Percentiles rank a stretch among this genome's conserved stretches.
Conservation (phyloP, 2,329 filamentous ascomycete species). For the Cercospora sojina region DNA sequence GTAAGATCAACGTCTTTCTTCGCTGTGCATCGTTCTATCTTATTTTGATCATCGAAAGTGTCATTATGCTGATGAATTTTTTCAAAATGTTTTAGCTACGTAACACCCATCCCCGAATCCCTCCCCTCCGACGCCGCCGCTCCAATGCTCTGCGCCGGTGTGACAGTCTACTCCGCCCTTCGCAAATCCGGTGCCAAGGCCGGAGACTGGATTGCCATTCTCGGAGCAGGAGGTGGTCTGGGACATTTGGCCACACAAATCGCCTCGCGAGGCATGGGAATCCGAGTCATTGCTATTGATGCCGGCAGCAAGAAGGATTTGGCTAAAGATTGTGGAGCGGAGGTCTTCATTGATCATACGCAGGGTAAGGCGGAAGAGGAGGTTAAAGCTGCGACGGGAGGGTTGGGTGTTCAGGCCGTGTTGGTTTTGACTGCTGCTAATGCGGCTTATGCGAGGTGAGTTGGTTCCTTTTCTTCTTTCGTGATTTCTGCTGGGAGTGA, state of each 20-base stretch:
- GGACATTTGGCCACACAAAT: constrained; percentile 65
- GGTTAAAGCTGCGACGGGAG: constrained; percentile 57
- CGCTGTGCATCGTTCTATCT: neutral
- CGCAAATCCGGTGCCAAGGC: constrained; percentile 59
- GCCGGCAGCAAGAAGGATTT: constrained; percentile 63
- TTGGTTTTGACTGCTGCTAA: constrained; percentile 55
- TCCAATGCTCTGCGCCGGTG: constrained; percentile 66
- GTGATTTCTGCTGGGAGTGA: neutral
- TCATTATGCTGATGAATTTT: neutral
- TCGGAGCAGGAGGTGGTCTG: constrained; percentile 25
- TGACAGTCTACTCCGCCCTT: constrained; percentile 66
- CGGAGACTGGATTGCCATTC: constrained; percentile 61
- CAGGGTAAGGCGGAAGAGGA: constrained; percentile 54
- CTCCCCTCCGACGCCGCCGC: constrained; percentile 62
- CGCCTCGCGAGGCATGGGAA: constrained; percentile 59
- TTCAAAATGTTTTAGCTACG: too few species aligned
- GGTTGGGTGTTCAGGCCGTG: constrained; percentile 60
- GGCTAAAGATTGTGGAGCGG: constrained; percentile 60
- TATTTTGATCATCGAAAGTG: neutral
- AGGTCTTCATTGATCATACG: constrained; percentile 65
- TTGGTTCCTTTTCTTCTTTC: neutral
- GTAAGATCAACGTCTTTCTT: neutral
- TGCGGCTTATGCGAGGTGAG: constrained; percentile 45
- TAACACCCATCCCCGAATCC: constrained; percentile 65
- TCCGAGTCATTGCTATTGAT: constrained; percentile 66